Evolutionary conservation across 495 filamentous ascomycete species (phyloP), one percentile per base, ranked within the genome.

Genomic region (Talaromyces trachyspermus): DNA sequence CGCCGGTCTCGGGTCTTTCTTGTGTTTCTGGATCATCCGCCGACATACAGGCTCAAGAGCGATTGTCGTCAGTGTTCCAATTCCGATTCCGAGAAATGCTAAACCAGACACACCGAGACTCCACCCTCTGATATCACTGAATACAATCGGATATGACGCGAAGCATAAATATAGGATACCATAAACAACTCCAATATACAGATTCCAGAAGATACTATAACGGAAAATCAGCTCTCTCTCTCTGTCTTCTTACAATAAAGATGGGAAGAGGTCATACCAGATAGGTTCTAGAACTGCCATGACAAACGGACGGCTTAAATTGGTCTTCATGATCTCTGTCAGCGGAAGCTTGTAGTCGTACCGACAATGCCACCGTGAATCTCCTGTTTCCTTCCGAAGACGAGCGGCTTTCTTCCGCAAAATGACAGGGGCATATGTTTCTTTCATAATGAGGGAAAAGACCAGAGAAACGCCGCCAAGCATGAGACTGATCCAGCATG

Each of bases 91-190:
- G 0, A 78, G 57, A 61, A 89, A 92, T 9, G 85, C 70, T 2
- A 92, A 78, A 1, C 88, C 88, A 0, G 80, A 76, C 14, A 84
- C 52, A 14, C 82, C 78, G 2, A 78, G 64, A 4, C 68, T 68
- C 88, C 88, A 94, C 46, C 81, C 81, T 11, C 88, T 83, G 44
- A 86, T 67, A 3, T 80, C 64, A 12, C 70, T 64, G 63, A 91
- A 92, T 46, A 92, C 80, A 29, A 90, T 80, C 1, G 88, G 88
- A 54, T 81, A 83, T 12, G 86, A 84, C 14, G 88, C 78, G 64
- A 94, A 95, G 64, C 88, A 89, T 26, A 94, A 75, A 59, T 94
- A 94, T 0, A 95, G 71, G 43, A 89, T 87, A 12, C 76, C 81
- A 59, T 79, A 79, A 26, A 79, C 63, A 38, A 87, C 63, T 17